Evolutionary conservation across 192 early-diverging fungal genomes (phyloP), one percentile per base, ranked within the genome.

Genomic region (Chytriomyces sp.): DNA sequence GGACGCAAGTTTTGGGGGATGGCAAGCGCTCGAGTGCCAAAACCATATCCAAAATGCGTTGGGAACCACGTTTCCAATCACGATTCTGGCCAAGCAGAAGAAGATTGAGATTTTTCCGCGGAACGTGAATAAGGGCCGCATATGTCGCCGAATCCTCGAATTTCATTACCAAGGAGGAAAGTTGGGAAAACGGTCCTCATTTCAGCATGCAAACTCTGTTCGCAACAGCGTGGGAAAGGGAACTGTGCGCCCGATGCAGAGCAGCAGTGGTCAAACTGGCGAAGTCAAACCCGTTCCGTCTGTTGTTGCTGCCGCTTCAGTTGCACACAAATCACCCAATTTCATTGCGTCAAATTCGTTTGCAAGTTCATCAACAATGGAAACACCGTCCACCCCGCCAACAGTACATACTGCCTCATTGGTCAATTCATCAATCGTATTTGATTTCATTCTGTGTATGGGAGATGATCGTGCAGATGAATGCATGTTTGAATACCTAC

Each of bases 11-110:
- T 93, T 92, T 72, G 89, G 88, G 6, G 78, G 86, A 45, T 94
- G 93, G 93, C 92, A 93, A 76, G 93, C 93, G 11, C 89, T 91
- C 26, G 93, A 95, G 78, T 94, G 93, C 78, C 89, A 92, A 66
- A 95, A 94, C 76, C 94, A 95, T 69, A 92, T 95, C 67, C 87
- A 91, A 76, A 88, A 91, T 43, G 80, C 91, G 6, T 81, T 95
- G 23, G 86, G 87, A 7, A 79, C 84, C 18, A 89, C 81, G 62
- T 94, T 86, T 78, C 88, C 93, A 7, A 89, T 95, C 48, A 92
- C 92, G 61, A 84, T 85, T 20, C 73, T 93, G 16, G 82, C 87
- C 43, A 92, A 91, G 35, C 85, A 88, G 24, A 87, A 91, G 64
- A 90, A 86, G 45, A 77, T 95, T 35, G 91, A 94, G 76, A 88